Base-by-base conservation (phyloP, 2,329 filamentous ascomycete genomes). In the Aspergillus latus region DNA sequence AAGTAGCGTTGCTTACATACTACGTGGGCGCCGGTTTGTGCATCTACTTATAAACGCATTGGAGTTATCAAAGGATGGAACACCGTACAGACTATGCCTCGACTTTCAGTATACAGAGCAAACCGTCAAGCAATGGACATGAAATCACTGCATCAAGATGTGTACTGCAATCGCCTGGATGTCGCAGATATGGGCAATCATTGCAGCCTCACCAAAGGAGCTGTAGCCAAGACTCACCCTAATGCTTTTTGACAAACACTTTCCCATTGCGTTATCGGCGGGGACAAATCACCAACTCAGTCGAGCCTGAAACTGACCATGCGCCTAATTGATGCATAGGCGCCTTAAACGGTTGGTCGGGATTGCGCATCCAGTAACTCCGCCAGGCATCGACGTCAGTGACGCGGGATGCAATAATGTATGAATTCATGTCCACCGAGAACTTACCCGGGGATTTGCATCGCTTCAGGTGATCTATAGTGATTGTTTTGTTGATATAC, bases 241-340 rank as follows among this genome's bases (percentile, higher is more conserved):
- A 54, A 58, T 53, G 51, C 48, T 28, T 43, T 16, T 46, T 51
- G 30, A 48, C 49, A 43, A 52, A 21, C 44, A 45, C 16, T 44
- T 48, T n/a, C 10, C 21, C 3, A 44, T 53, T 45, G 49, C 45
- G 49, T 53, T 44, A 57, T 45, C 39, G 54, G 45, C 42, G 39
- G 55, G 39, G 43, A 48, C 43, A 29, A 55, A 42, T 55, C 36
- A 55, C 53, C 61, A 62, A 59, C 61, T 62, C 62, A 63, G 30
- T 51, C 58, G 52, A 57, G 49, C 47, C 60, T 42, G 39, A 15
- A 59, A 43, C 48, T 37, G 54, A 55, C 59, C 34, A 40, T 51
- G 50, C 32, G 43, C 47, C 52, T 50, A 21, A 47, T 49, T 42
- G 44, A 53, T 54, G 54, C 53, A 54, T 57, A 54, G 45, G 26